Base-by-base conservation (phyloP, 129 eudicot species). In the Flaveria linearis region DNA sequence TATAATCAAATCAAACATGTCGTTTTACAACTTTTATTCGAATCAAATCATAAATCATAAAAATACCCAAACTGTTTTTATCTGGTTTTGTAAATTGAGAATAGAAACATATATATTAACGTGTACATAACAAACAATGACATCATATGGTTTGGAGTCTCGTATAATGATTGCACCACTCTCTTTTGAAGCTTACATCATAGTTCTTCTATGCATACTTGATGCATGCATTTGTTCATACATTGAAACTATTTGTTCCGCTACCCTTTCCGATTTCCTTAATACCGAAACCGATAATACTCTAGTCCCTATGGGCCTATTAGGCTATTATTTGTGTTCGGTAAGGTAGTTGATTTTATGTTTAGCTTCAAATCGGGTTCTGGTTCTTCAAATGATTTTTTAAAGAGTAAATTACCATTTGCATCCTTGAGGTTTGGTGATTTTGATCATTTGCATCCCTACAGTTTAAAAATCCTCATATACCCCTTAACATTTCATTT, bases 171-270 rank as follows among this genome's bases (percentile, higher is more conserved):
- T 68, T 77, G 57, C 60, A 55, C 14, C 20, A 56, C n/a, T 68
- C 61, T 66, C 57, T 73, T 33, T 63, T 16, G 11, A 30, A 63
- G 7, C 51, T 26, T 69, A 71, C 76, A 71, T 78, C 76, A 57
- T 68, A 10, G 71, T 22, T 16, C 33, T 18, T 66, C 52, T 69
- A 45, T 57, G 68, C 28, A 36, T 68, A 68, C 78, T 68, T 77
- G 68, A 77, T 68, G 75, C 60, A 68, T 68, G 81, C 13, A 68
- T 68, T 77, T 77, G 75, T 69, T 55, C 73, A 65, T 39, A 52
- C 25, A 51, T 20, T 43, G n/a, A 76, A 65, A 76, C 41, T 50
- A 20, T 15, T 36, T 23, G 50, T 3, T 30, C 50, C 17, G 3
- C 5, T 22, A 56, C 26, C 25, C 10, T 56, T 56, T 7, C 41